phyloP scores from a whole-genome alignment of 768 basidiomycete species.

The Leccinum pellstonianum region DNA sequence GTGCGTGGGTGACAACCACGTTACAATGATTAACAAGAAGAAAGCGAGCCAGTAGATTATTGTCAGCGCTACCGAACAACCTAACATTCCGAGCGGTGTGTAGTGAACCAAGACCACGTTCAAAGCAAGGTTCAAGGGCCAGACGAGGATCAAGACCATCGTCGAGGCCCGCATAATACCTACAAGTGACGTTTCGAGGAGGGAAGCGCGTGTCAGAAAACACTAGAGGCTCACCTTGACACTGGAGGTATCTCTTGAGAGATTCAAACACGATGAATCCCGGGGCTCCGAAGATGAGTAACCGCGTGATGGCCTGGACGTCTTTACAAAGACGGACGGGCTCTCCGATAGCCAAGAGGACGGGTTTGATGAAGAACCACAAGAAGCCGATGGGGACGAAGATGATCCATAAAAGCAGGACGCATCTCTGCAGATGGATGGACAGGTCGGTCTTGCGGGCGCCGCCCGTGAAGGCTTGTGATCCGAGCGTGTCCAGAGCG shows the following conservation, averaged over 20 bases:
- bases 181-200: constrained; percentile 25
- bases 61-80: constrained; percentile 65
- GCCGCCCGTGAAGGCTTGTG: constrained; percentile 72
- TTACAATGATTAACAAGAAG: constrained; percentile 48
- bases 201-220: not conserved
- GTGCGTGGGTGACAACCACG: constrained; percentile 52
- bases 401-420: no score
- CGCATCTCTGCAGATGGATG: no score
- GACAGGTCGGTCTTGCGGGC: constrained; percentile 60
- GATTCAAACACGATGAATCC: constrained; percentile 76
- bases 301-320: constrained; percentile 63
- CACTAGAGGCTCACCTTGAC: constrained; percentile 52
- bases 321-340: constrained; percentile 53
- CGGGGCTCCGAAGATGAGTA: constrained; percentile 64
- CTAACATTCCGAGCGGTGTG: constrained; percentile 60
- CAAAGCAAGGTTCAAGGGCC: constrained; percentile 62
- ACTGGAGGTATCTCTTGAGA: constrained; percentile 77
- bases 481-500: constrained; percentile 74
- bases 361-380: constrained; percentile 64
- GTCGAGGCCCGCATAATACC: constrained; percentile 78
- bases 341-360: constrained; percentile 65
- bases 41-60: constrained; percentile 73
- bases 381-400: constrained; percentile 40
- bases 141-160: constrained; percentile 56
- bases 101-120: constrained; percentile 63